A percentile compares a stretch with the other conserved stretches of the same genome.
Evolutionary conservation across 129 eudicot species (phyloP).

Genomic region (Flaveria ramosissima): DNA sequence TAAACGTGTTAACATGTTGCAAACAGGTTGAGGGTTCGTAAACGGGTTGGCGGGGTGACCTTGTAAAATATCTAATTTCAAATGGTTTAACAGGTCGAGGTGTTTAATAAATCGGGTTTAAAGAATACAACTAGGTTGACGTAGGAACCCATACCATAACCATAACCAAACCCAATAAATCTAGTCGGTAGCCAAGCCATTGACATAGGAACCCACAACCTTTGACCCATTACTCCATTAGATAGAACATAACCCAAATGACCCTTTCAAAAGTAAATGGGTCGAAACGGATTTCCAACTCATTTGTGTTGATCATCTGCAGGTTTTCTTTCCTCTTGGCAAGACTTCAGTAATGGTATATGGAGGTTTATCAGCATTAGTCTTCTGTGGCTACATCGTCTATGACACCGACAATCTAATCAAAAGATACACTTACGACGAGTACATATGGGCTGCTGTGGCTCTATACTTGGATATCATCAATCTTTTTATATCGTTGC

Average conservation of each 20-base stretch:
- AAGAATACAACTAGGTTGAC: neutral
- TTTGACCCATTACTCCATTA: neutral
- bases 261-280: neutral
- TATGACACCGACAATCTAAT: slow-evolving; percentile 80
- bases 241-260: neutral
- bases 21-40: neutral
- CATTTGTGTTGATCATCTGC: slow-evolving; percentile 11
- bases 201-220: neutral
- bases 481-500: slow-evolving; percentile 56
- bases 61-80: neutral
- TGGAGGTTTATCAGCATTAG: slow-evolving; percentile 61
- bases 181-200: too few relatives aligned
- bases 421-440: slow-evolving; percentile 67
- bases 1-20: neutral
- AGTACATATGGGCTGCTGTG: slow-evolving; percentile 64
- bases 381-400: slow-evolving; percentile 72
- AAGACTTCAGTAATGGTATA: slow-evolving; percentile 42
- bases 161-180: too few relatives aligned
- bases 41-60: neutral
- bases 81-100: neutral
- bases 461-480: slow-evolving; percentile 68
- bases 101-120: neutral
- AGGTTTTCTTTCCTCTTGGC: slow-evolving; percentile 70
- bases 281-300: neutral
- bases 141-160: too few relatives aligned